Percentiles rank a stretch among this genome's conserved stretches.
Evolutionary conservation across 2,329 filamentous ascomycete genomes (phyloP).

Genomic region (Sordariomycetes sp.): DNA sequence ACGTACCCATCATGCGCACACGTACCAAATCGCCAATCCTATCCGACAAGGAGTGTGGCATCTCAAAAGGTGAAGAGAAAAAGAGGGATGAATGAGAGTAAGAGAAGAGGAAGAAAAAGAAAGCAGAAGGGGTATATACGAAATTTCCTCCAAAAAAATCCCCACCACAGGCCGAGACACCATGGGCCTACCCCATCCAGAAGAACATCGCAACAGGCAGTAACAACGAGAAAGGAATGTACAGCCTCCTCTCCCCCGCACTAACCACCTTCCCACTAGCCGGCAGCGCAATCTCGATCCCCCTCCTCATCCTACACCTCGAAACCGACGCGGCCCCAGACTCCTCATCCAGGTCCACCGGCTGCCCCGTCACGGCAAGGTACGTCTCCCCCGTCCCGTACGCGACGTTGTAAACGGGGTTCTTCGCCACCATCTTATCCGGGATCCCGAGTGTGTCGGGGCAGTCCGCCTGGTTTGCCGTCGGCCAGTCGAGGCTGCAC

Average conservation of each 20-base stretch:
- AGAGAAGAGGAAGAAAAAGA: neutral
- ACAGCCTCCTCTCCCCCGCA: neutral
- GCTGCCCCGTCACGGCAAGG: neutral
- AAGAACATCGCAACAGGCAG: constrained; percentile 1
- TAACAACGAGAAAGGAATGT: neutral
- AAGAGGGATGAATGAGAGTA: neutral
- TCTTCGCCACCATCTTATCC: constrained; percentile 13
- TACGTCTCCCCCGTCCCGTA: constrained; percentile 31
- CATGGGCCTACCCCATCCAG: neutral
- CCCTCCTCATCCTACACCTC: neutral
- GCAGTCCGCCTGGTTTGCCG: constrained; percentile 38
- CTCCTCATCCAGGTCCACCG: neutral
- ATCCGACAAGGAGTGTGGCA: neutral
- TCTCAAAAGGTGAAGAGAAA: neutral
- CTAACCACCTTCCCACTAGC: neutral
- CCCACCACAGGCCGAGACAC: neutral
- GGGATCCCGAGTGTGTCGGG: constrained; percentile 25
- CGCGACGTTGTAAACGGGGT: constrained; percentile 35
- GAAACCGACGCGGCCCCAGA: neutral
- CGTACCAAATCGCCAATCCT: neutral
- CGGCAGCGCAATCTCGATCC: neutral
- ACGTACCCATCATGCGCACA: neutral
- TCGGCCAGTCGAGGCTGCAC: constrained; percentile 31
- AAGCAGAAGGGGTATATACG: constrained; percentile 1
- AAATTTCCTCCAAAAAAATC: neutral